phyloP scores from a whole-genome alignment of 768 basidiomycete species.

The Panaeolus papilionaceus region DNA sequence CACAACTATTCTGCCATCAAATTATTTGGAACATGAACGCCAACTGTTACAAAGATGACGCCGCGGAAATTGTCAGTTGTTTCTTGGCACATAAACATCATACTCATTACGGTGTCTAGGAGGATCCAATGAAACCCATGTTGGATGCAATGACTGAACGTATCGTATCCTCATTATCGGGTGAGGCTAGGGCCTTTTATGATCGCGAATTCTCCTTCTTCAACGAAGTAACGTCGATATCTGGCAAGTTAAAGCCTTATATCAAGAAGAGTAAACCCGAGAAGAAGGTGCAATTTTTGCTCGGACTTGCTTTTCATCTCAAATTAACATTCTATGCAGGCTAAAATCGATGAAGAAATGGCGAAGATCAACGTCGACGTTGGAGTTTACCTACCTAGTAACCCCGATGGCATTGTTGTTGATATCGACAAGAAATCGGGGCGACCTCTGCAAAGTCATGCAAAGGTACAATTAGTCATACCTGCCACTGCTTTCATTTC shows the following conservation, averaged over 20 bases:
- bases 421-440: constrained; percentile 98
- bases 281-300: constrained; percentile 73
- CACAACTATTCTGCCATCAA: constrained; percentile 97
- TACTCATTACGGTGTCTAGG: constrained; percentile 49
- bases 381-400: constrained; percentile 97
- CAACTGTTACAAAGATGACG: constrained; percentile 93
- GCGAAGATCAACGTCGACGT: constrained; percentile 90
- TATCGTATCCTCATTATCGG: constrained; percentile 87
- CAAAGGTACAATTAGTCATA: constrained; percentile 68
- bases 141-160: constrained; percentile 85
- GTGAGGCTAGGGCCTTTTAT: constrained; percentile 88
- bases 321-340: constrained; percentile 50
- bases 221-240: constrained; percentile 96
- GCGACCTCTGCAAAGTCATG: constrained; percentile 94
- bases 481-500: not conserved
- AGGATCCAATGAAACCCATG: constrained; percentile 95
- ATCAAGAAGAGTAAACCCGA: constrained; percentile 96
- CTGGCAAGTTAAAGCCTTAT: constrained; percentile 94
- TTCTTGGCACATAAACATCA: not conserved
- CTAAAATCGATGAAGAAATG: constrained; percentile 99
- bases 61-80: constrained; percentile 73
- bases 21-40: constrained; percentile 99
- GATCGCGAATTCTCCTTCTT: constrained; percentile 97
- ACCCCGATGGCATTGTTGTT: constrained; percentile 96
- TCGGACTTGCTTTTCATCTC: not conserved